Conservation (phyloP, 164 flowering plant genomes). For the Amborella trichopoda region DNA sequence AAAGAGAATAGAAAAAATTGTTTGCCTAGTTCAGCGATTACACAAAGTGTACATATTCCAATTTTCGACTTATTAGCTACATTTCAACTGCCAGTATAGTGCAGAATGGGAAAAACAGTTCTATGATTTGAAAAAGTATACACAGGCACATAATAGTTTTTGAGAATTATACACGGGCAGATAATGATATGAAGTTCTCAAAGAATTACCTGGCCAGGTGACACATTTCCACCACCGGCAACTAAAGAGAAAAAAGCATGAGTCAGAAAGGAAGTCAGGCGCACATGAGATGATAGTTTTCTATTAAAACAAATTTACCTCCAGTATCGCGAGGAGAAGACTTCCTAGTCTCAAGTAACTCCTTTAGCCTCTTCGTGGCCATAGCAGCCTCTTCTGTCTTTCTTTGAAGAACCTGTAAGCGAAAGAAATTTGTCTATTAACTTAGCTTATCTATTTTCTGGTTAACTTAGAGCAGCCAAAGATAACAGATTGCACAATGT, state of each 20-base stretch:
- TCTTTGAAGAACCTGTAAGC: constrained; percentile 79
- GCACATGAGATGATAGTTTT: neutral
- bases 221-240: constrained; percentile 48
- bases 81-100: no score
- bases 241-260: constrained; percentile 27
- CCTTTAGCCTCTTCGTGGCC: constrained; percentile 97
- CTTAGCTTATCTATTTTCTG: no score
- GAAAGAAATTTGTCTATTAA: neutral
- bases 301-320: constrained; percentile 26
- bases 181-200: no score
- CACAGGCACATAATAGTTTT: no score
- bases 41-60: no score
- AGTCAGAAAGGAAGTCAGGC: neutral
- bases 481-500: no score
- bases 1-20: neutral
- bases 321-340: constrained; percentile 67
- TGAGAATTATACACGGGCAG: no score
- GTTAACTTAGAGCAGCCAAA: no score
- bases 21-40: no score
- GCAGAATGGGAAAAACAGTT: no score
- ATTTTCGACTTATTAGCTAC: no score
- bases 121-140: no score
- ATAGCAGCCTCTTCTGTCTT: constrained; percentile 99
- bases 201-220: constrained; percentile 79
- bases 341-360: constrained; percentile 91